phyloP scores from a whole-genome alignment of 345 rosid species.

The Passiflora organensis region DNA sequence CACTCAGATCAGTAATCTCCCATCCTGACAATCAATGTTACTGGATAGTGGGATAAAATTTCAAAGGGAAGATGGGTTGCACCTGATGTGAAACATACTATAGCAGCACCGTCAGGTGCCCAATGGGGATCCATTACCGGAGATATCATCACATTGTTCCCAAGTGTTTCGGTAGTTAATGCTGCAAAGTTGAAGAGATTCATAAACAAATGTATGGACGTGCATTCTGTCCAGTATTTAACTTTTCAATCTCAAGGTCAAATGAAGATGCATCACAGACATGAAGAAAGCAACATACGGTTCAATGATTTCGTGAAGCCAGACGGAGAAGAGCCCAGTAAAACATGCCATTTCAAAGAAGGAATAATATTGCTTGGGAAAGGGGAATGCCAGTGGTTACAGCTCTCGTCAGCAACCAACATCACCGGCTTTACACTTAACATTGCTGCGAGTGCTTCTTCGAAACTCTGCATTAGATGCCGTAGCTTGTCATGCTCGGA shows the following conservation, averaged over 20 bases:
- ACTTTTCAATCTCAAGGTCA: too few relatives aligned
- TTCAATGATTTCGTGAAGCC: slow-evolving; percentile 18
- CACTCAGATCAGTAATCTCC: too few relatives aligned
- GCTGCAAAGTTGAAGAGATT: slow-evolving; percentile 32
- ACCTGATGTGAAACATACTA: slow-evolving; percentile 92
- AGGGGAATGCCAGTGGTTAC: slow-evolving; percentile 39
- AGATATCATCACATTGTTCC: slow-evolving; percentile 13
- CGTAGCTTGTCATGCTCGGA: not conserved
- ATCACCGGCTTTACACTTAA: slow-evolving; percentile 46
- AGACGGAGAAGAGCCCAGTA: slow-evolving; percentile 37
- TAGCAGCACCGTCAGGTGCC: slow-evolving; percentile 67
- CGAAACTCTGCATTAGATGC: slow-evolving; percentile 41
- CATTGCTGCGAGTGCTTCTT: slow-evolving; percentile 66
- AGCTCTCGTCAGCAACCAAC: slow-evolving; percentile 63
- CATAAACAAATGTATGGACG: not conserved
- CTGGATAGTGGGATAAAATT: too few relatives aligned
- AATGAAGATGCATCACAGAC: not conserved
- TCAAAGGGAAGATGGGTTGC: not conserved
- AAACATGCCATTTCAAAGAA: slow-evolving; percentile 62
- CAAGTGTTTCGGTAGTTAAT: slow-evolving; percentile 40
- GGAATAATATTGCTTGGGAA: slow-evolving; percentile 30
- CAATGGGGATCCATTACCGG: slow-evolving; percentile 31
- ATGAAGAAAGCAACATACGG: slow-evolving; percentile 25
- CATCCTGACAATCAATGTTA: too few relatives aligned
- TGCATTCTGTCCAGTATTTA: too few relatives aligned